Percentiles rank a stretch among this genome's conserved stretches.
Evolutionary conservation across 106 monocot species (phyloP).

Genomic region (Xerophyta viscosa): DNA sequence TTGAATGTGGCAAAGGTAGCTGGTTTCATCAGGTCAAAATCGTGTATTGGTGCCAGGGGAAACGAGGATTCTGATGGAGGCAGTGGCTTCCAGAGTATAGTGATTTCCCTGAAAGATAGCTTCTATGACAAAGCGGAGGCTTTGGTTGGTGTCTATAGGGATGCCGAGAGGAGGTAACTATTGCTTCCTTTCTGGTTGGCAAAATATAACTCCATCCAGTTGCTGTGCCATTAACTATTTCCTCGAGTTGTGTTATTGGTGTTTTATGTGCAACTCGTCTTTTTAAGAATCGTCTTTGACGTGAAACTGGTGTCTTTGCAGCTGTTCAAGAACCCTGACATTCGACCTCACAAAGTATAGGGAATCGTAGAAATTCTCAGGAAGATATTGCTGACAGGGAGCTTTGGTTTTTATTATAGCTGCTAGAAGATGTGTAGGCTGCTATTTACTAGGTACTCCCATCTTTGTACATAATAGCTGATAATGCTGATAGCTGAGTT

Average conservation of each 20-base stretch:
- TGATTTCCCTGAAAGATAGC: constrained; percentile 92
- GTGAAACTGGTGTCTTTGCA: constrained; percentile 23
- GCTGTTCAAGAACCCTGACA: constrained; percentile 88
- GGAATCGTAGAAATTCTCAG: constrained; percentile 30
- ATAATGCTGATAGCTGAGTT: no score
- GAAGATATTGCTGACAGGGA: no score
- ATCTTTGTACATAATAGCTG: no score
- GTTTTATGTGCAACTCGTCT: no score
- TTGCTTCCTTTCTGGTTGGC: background rate
- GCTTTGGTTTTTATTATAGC: background rate
- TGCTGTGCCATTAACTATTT: no score
- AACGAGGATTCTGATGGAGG: constrained; percentile 42
- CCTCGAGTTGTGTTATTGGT: no score
- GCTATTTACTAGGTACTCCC: no score
- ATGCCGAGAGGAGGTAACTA: constrained; percentile 66
- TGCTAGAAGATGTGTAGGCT: no score
- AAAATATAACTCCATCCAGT: no score
- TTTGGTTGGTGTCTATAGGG: constrained; percentile 91
- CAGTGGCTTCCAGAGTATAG: constrained; percentile 88
- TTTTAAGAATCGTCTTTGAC: no score
- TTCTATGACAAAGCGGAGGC: constrained; percentile 99
- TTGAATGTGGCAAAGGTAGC: constrained; percentile 96
- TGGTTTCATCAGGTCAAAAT: constrained; percentile 81
- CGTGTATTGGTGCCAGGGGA: constrained; percentile 35
- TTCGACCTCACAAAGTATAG: constrained; percentile 91